Conservation (phyloP, 306 rosid species). For the Cicer judaicum region DNA sequence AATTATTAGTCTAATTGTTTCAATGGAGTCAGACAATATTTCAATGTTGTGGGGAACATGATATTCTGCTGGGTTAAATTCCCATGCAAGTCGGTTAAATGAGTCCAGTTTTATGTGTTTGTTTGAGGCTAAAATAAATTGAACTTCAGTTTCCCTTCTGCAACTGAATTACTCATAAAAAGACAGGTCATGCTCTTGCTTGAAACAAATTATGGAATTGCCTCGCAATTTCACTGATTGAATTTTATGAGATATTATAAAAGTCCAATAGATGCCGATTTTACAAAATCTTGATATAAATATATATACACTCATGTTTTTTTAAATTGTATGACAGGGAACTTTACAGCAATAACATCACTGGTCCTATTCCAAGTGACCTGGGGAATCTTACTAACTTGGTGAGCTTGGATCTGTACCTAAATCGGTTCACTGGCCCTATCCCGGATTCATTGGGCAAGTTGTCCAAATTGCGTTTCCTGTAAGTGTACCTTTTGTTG, state of each 20-base stretch:
- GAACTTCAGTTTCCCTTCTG: background rate
- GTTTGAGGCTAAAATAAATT: background rate
- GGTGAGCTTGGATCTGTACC: conserved; percentile 99
- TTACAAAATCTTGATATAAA: conserved; percentile 10
- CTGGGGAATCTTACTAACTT: conserved; percentile 96
- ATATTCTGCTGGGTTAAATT: conserved; percentile 14
- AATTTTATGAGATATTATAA: background rate
- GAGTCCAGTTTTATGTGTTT: background rate
- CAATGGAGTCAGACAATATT: background rate
- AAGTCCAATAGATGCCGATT: background rate
- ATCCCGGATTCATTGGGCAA: conserved; percentile 95
- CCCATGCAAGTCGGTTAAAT: conserved; percentile 18
- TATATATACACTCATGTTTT: background rate
- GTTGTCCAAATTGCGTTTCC: conserved; percentile 92
- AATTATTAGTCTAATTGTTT: background rate
- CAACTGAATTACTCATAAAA: conserved; percentile 2
- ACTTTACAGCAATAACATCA: conserved; percentile 95
- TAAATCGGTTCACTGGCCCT: conserved; percentile 81
- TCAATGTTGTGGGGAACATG: conserved; percentile 22
- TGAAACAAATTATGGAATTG: background rate
- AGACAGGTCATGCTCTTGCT: conserved; percentile 4
- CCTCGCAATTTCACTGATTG: background rate
- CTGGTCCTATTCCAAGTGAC: conserved; percentile 91
- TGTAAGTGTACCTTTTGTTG: conserved; percentile 66
- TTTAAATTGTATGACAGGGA: conserved; percentile 59